Base-by-base conservation (phyloP, 164 flowering plant genomes). In the Magnolia officinalis region DNA sequence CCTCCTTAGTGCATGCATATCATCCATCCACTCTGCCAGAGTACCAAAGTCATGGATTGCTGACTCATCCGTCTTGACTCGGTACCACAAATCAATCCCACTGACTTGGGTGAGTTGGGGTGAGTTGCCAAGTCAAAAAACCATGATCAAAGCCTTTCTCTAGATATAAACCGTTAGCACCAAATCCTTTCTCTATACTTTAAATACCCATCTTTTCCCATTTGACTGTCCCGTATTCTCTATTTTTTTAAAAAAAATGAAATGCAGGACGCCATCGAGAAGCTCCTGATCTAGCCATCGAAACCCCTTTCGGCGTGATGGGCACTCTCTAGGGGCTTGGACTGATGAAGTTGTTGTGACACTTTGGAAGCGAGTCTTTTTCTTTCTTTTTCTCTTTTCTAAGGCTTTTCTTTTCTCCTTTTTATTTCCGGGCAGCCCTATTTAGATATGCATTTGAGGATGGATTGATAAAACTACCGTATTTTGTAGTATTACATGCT, bases 191-290 rank as follows among this genome's bases (percentile, higher is more conserved):
- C 61, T 55, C 16, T 10, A 16, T 55, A 1, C 16, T 11, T 55
- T 55, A 0, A 55, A 11, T 16, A 55, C 61, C 18, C 18, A 16
- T 55, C 61, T 55, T 55, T 55, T 55, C 61, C 19, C 13, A 55
- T 55, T 55, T 55, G 61, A 16, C 18, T 55, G 16, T 20, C 31
- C 24, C 0, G 18, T 4, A 5, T 23, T 77, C 4, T 29, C 20
- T 26, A 10, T 50, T 21, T 72, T n/a, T 65, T 1, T 77, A n/a
- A n/a, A n/a, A n/a, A n/a, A n/a, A 8, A 72, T 77, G 20, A 72
- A 64, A 84, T 74, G 68, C 77, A 80, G 82, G 82, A 80, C 61
- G 82, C 82, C 29, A 80, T 80, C 59, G 82, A 80, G 72, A 76
- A 76, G 31, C 79, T 76, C 31, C 45, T 80, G 63, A 80, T 80